These are phyloP conservation scores for Boletus rex-veris DNA, from an alignment of 768 basidiomycete species.

Conservation along the genomic window DNA sequence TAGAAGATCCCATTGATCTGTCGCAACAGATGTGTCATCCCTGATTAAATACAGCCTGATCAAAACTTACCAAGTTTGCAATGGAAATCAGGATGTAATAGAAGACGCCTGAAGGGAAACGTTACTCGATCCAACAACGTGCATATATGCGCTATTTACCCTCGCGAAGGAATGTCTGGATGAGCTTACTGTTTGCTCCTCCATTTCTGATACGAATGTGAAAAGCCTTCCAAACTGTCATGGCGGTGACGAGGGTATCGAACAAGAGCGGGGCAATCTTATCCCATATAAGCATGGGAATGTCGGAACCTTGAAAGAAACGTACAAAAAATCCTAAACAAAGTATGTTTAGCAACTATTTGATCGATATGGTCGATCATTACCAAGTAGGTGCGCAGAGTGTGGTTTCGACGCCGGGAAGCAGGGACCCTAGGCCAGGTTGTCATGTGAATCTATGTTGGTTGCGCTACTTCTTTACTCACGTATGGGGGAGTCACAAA, in stretches of 20 bases:
- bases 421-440: slow-evolving; percentile 60
- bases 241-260: slow-evolving; percentile 74
- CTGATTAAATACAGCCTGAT: not conserved
- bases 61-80: slow-evolving; percentile 58
- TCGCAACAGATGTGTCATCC: slow-evolving; percentile 2
- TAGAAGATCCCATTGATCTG: slow-evolving; percentile 82
- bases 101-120: slow-evolving; percentile 52
- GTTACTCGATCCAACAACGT: not conserved
- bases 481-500: slow-evolving; percentile 65
- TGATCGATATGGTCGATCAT: slow-evolving; percentile 14
- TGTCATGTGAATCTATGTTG: not conserved
- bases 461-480: slow-evolving; percentile 20
- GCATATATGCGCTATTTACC: slow-evolving; percentile 38
- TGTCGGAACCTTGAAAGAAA: slow-evolving; percentile 8
- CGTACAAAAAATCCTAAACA: slow-evolving; percentile 55
- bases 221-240: slow-evolving; percentile 80
- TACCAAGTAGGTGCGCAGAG: slow-evolving; percentile 78
- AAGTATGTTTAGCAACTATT: slow-evolving; percentile 5
- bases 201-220: slow-evolving; percentile 71
- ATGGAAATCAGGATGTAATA: slow-evolving; percentile 86
- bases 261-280: slow-evolving; percentile 80
- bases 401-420: slow-evolving; percentile 80
- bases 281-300: slow-evolving; percentile 6
- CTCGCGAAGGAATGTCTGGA: slow-evolving; percentile 82
- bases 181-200: slow-evolving; percentile 72